Percentiles rank a stretch among this genome's conserved stretches.
Evolutionary conservation across 2,329 filamentous ascomycete genomes (phyloP).

Genomic region (Cercospora sojina): DNA sequence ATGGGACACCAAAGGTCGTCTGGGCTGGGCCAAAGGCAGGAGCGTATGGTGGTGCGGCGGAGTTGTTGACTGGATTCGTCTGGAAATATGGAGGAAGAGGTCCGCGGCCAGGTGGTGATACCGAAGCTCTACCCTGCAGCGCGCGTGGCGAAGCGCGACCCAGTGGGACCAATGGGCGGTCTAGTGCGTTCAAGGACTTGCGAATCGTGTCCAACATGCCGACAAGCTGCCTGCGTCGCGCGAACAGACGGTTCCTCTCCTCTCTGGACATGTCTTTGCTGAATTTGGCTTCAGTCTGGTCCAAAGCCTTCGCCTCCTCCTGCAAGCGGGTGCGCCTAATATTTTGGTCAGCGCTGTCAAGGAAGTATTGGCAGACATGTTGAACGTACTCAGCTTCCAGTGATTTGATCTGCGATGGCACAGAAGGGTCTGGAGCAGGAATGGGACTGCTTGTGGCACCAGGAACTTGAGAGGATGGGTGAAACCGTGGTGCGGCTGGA

Average conservation of each 20-base stretch:
- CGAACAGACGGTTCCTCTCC: constrained; percentile 36
- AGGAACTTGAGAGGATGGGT: not conserved
- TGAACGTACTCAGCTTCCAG: constrained; percentile 39
- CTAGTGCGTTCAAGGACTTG: constrained; percentile 37
- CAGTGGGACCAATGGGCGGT: constrained; percentile 33
- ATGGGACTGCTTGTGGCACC: not conserved
- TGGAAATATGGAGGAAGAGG: constrained; percentile 30
- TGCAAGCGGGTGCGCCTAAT: constrained; percentile 34
- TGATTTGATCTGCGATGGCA: constrained; percentile 36
- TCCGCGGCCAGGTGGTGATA: constrained; percentile 27
- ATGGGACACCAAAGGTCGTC: constrained; percentile 19
- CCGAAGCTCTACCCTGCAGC: constrained; percentile 24
- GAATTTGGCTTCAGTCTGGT: constrained; percentile 42
- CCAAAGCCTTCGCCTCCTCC: constrained; percentile 38
- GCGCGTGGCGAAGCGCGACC: constrained; percentile 31
- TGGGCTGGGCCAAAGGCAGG: constrained; percentile 19
- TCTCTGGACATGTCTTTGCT: constrained; percentile 35
- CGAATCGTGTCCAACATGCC: constrained; percentile 38
- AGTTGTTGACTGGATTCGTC: constrained; percentile 9
- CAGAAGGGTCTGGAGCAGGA: constrained; percentile 28
- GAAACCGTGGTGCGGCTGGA: not conserved
- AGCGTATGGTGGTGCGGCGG: constrained; percentile 1
- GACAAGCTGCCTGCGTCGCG: constrained; percentile 38
- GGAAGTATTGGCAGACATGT: not conserved
- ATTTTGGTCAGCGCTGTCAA: not conserved